These are phyloP conservation scores for Beta corolliflora DNA, from an alignment of 179 eudicot genomes.

Conservation along the genomic window DNA sequence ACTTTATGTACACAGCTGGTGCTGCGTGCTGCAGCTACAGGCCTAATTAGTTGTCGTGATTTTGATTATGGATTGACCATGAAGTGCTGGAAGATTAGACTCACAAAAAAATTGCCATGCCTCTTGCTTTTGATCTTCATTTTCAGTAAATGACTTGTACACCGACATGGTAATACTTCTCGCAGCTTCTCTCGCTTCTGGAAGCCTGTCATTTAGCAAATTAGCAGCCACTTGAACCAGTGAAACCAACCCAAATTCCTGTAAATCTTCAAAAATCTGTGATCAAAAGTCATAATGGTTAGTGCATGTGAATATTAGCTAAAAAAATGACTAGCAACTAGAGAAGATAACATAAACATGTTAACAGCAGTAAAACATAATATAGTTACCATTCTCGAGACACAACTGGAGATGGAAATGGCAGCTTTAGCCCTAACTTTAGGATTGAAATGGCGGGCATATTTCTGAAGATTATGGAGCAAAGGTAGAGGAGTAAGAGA, in stretches of 20 bases:
- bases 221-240: conserved; percentile 65
- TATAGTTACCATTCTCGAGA: conserved; percentile 68
- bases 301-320: background rate
- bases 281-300: background rate
- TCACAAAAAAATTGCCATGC: conserved; percentile 89
- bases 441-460: conserved; percentile 64
- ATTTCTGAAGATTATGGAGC: conserved; percentile 66
- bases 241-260: conserved; percentile 66
- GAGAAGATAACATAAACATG: background rate
- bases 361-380: background rate
- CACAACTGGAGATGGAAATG: conserved; percentile 64
- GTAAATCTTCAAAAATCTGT: conserved; percentile 61
- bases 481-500: conserved; percentile 70
- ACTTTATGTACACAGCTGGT: conserved; percentile 29
- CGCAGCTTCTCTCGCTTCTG: conserved; percentile 98
- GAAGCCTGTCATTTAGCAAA: conserved; percentile 80
- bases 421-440: conserved; percentile 95
- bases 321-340: background rate
- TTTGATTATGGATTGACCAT: conserved; percentile 74
- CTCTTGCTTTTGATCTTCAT: conserved; percentile 51
- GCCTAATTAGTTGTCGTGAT: conserved; percentile 41
- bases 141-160: conserved; percentile 45
- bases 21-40: conserved; percentile 1
- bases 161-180: conserved; percentile 59
- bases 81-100: conserved; percentile 69